phyloP scores from a whole-genome alignment of 768 basidiomycete genomes.

The Rhodotorula toruloides region DNA sequence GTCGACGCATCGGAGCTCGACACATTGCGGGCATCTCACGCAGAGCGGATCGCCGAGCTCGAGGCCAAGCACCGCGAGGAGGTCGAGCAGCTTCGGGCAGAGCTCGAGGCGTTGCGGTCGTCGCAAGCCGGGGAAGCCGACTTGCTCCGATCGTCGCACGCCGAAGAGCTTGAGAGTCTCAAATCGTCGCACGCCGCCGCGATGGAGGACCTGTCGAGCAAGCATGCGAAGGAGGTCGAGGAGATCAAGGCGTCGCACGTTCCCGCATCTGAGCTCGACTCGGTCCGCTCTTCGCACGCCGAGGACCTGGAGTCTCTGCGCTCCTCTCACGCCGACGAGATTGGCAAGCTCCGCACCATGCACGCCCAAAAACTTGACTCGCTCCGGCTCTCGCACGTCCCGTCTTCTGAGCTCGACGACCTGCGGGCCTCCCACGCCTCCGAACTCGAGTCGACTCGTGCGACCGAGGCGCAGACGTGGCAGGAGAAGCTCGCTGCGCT shows the following conservation, averaged over 20 bases:
- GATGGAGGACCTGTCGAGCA: not conserved
- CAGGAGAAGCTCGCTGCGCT: constrained; percentile 41
- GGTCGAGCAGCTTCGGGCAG: no score
- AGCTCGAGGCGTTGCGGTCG: no score
- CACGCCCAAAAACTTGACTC: not conserved
- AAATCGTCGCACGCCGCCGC: not conserved
- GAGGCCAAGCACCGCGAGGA: constrained; percentile 19
- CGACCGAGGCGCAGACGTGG: no score
- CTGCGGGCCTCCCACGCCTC: constrained; percentile 18
- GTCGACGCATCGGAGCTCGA: constrained; percentile 16
- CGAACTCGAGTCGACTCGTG: constrained; percentile 20
- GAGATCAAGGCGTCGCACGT: constrained; percentile 15
- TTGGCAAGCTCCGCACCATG: constrained; percentile 72
- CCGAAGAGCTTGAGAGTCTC: constrained; percentile 53
- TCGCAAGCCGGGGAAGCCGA: no score
- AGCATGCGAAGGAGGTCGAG: not conserved
- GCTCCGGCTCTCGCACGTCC: constrained; percentile 9
- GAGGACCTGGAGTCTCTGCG: constrained; percentile 69
- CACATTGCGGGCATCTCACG: constrained; percentile 15
- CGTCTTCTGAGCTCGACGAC: constrained; percentile 21
- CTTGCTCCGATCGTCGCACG: constrained; percentile 51
- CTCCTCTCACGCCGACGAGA: no score
- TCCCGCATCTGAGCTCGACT: no score
- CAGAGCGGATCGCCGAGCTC: constrained; percentile 21
- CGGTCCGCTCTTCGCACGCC: constrained; percentile 52